A percentile compares a stretch with the other conserved stretches of the same genome.
Evolutionary conservation across 2,329 filamentous ascomycete species (phyloP).

Genomic region (Alternaria angustiovoidea): DNA sequence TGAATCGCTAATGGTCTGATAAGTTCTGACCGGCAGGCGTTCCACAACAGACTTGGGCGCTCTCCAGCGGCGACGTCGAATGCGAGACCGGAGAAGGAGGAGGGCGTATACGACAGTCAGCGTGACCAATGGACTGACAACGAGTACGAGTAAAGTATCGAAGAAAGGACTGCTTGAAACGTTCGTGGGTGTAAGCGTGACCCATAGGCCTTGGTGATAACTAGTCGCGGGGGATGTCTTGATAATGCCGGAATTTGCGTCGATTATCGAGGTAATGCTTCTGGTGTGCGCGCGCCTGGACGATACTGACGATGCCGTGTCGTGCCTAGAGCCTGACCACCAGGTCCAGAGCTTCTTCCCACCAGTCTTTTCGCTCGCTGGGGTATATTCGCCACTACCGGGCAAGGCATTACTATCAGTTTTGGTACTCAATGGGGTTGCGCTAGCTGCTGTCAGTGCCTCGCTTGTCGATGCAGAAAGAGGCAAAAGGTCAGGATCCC

Average conservation of each 20-base stretch:
- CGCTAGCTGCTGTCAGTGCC: not conserved
- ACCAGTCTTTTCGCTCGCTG: constrained; percentile 34
- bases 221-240: constrained; percentile 39
- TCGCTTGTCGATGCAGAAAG: constrained; percentile 43
- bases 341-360: constrained; percentile 19
- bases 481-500: constrained; percentile 76
- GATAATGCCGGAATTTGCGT: constrained; percentile 27
- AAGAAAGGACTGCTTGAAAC: constrained; percentile 91
- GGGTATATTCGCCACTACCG: constrained; percentile 32
- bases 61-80: constrained; percentile 88
- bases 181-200: constrained; percentile 91
- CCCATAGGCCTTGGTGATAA: constrained; percentile 83
- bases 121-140: constrained; percentile 91
- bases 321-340: constrained; percentile 35
- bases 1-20: constrained; percentile 78
- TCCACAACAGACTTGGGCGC: constrained; percentile 98
- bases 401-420: constrained; percentile 56
- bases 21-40: constrained; percentile 91
- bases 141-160: constrained; percentile 94
- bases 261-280: constrained; percentile 29
- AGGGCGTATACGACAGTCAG: constrained; percentile 92
- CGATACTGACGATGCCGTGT: constrained; percentile 24
- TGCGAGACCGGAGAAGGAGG: constrained; percentile 84
- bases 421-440: constrained; percentile 43
- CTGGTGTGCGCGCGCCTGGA: constrained; percentile 18